phyloP scores from a whole-genome alignment of 352 stramenopile genomes.

The Thraustochytrium striatum region DNA sequence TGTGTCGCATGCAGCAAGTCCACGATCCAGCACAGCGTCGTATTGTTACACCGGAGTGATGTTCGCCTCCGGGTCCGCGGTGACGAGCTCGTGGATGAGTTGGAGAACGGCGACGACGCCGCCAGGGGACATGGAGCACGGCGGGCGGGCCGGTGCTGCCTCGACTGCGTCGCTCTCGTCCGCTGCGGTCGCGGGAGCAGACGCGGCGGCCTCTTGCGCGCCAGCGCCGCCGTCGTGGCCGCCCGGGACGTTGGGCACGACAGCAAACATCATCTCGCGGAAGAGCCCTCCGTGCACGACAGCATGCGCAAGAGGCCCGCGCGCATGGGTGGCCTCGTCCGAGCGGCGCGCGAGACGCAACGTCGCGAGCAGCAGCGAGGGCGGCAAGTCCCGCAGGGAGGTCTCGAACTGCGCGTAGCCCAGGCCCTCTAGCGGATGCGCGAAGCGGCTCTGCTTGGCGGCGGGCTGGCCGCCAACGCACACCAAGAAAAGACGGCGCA shows the following conservation, averaged over 20 bases:
- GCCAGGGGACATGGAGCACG: neutral
- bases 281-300: conserved; percentile 8
- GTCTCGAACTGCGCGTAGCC: conserved; percentile 28
- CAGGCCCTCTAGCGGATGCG: conserved; percentile 27
- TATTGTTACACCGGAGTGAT: neutral
- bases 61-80: neutral
- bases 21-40: conserved; percentile 20
- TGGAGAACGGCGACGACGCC: conserved; percentile 27
- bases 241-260: neutral
- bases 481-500: neutral
- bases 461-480: neutral
- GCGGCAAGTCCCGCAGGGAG: neutral
- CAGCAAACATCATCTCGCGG: conserved; percentile 6
- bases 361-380: conserved; percentile 1
- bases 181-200: too few relatives aligned
- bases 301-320: neutral
- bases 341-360: conserved; percentile 28
- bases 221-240: neutral
- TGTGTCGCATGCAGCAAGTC: conserved; percentile 43
- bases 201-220: too few relatives aligned
- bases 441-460: too few relatives aligned
- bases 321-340: neutral
- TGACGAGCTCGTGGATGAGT: conserved; percentile 40
- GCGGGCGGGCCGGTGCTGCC: neutral
- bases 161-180: too few relatives aligned